phyloP scores from a whole-genome alignment of 2,329 filamentous ascomycete species.

The Didymella glomerata region DNA sequence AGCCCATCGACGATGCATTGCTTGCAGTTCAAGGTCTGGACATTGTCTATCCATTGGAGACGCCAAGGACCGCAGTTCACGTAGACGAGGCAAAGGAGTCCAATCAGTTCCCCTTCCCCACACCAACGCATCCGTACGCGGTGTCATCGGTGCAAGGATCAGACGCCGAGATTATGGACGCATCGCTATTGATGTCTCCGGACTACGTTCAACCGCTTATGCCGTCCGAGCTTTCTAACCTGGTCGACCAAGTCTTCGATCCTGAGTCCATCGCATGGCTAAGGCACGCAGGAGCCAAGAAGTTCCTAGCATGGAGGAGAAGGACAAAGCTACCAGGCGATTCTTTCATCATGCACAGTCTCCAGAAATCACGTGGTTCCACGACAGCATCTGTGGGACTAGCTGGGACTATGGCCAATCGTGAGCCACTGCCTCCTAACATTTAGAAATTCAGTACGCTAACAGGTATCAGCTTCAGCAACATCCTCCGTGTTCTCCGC shows the following conservation, averaged over 20 bases:
- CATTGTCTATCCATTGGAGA: slow-evolving; percentile 21
- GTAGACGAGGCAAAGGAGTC: slow-evolving; percentile 21
- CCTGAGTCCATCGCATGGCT: slow-evolving; percentile 81
- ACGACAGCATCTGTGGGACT: slow-evolving; percentile 45
- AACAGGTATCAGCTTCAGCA: slow-evolving; percentile 34
- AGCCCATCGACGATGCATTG: slow-evolving; percentile 48
- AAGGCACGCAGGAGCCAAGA: slow-evolving; percentile 82
- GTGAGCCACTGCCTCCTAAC: slow-evolving; percentile 23
- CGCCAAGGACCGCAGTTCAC: slow-evolving; percentile 9
- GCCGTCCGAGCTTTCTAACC: slow-evolving; percentile 72
- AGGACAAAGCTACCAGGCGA: slow-evolving; percentile 48
- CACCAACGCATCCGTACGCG: slow-evolving; percentile 68
- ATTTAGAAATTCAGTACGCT: not conserved
- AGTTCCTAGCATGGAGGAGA: slow-evolving; percentile 76
- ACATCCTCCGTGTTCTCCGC: slow-evolving; percentile 49
- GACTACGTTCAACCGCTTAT: slow-evolving; percentile 86
- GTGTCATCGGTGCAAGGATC: slow-evolving; percentile 77
- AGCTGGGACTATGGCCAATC: slow-evolving; percentile 34
- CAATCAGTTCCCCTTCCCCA: slow-evolving; percentile 40
- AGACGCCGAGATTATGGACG: slow-evolving; percentile 87
- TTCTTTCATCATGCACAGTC: slow-evolving; percentile 39
- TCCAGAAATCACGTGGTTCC: slow-evolving; percentile 36
- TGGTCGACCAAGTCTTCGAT: slow-evolving; percentile 81
- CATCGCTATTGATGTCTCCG: slow-evolving; percentile 89
- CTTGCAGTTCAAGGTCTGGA: slow-evolving; percentile 46